phyloP scores from a whole-genome alignment of 2,329 filamentous ascomycete species.

The Scopulariopsis brevicaulis region DNA sequence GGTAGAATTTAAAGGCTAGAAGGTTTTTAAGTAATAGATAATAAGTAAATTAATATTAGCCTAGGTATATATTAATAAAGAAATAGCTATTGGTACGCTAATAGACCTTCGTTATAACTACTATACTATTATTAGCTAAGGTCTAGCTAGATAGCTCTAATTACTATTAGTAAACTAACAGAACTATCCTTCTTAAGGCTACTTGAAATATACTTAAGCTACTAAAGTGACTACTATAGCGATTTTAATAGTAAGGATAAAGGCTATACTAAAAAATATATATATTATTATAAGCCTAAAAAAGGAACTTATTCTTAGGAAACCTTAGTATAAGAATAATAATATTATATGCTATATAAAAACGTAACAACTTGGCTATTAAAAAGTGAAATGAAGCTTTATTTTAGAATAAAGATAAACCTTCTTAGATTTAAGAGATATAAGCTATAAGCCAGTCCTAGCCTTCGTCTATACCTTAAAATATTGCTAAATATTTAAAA shows the following conservation, averaged over 20 bases:
- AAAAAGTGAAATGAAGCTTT: background rate
- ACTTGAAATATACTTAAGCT: background rate
- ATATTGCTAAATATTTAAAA: background rate
- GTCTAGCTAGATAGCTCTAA: background rate
- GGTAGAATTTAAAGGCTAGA: background rate
- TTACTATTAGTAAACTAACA: background rate
- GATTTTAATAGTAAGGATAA: background rate
- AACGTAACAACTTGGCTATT: background rate
- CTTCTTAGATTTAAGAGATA: background rate
- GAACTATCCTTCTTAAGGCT: background rate
- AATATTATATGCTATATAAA: background rate
- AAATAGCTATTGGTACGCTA: background rate
- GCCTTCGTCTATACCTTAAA: background rate
- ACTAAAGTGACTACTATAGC: background rate
- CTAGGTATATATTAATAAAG: background rate
- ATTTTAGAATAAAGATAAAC: background rate
- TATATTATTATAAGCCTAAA: background rate
- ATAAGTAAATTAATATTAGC: background rate
- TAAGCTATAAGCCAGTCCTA: background rate
- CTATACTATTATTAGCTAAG: background rate
- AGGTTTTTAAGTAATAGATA: background rate
- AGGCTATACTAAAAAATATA: background rate
- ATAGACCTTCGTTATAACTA: background rate
- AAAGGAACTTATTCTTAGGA: background rate
- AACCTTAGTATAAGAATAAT: background rate